Conservation (phyloP, 805 yeast genomes). For the Teunomyces aglyptinius region DNA sequence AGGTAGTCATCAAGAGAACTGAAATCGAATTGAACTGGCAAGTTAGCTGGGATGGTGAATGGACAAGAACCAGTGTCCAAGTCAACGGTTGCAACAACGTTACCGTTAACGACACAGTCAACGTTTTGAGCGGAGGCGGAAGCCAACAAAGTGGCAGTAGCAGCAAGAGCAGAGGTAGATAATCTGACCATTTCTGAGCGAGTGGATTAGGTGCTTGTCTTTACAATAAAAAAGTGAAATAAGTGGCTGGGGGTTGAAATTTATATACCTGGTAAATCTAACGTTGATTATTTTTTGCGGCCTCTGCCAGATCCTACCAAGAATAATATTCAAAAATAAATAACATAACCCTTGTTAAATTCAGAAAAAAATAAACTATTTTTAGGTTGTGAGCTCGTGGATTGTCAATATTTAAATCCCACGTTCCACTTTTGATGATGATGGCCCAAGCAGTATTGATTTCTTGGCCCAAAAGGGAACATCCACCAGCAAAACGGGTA, state of each 20-base stretch:
- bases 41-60: conserved; percentile 30
- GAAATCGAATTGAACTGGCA: conserved; percentile 27
- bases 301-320: not conserved
- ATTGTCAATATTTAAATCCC: not conserved
- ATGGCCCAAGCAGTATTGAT: not conserved
- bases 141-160: conserved; percentile 20
- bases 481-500: not conserved
- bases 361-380: not conserved
- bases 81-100: conserved; percentile 33
- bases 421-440: not conserved
- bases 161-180: conserved; percentile 16
- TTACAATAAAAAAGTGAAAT: not conserved
- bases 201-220: not conserved
- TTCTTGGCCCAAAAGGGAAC: not conserved
- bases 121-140: conserved; percentile 32
- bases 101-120: conserved; percentile 37
- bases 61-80: conserved; percentile 40
- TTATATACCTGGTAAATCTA: not conserved
- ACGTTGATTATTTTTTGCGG: not conserved
- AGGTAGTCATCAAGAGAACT: conserved; percentile 28
- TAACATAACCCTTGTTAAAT: not conserved
- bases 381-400: not conserved
- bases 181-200: conserved; percentile 15
- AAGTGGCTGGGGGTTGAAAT: not conserved
- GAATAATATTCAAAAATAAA: not conserved